Conservation (phyloP, 2,329 filamentous ascomycete species). For the Aureobasidium uvarum region DNA sequence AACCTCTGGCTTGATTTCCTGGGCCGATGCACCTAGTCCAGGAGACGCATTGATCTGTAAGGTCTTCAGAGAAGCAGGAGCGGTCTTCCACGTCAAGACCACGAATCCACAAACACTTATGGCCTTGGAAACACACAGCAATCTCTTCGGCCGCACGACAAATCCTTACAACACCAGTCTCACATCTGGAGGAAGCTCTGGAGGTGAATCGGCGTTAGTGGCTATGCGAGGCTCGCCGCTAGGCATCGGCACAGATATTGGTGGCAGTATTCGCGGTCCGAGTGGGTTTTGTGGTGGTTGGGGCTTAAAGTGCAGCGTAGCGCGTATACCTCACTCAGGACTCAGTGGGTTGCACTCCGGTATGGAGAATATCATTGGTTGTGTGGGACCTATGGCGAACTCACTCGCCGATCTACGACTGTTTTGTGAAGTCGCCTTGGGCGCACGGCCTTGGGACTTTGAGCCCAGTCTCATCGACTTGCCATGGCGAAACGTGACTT, state of each 20-base stretch:
- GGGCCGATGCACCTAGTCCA: slow-evolving; percentile 56
- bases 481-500: slow-evolving; percentile 49
- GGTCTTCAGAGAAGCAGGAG: slow-evolving; percentile 47
- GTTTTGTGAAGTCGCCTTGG: slow-evolving; percentile 55
- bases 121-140: slow-evolving; percentile 50
- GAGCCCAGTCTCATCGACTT: slow-evolving; percentile 60
- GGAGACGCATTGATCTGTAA: slow-evolving; percentile 52
- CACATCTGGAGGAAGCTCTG: slow-evolving; percentile 52
- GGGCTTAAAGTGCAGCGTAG: slow-evolving; percentile 68
- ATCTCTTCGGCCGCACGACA: slow-evolving; percentile 50
- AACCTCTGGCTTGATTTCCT: slow-evolving; percentile 54
- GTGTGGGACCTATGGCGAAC: slow-evolving; percentile 57
- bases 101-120: slow-evolving; percentile 54
- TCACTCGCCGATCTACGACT: slow-evolving; percentile 53
- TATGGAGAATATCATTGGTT: slow-evolving; percentile 37
- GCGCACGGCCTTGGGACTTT: slow-evolving; percentile 54
- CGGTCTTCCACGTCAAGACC: slow-evolving; percentile 51
- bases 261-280: slow-evolving; percentile 72
- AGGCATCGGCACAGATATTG: slow-evolving; percentile 56
- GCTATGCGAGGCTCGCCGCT: slow-evolving; percentile 51
- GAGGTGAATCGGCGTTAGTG: slow-evolving; percentile 55
- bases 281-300: slow-evolving; percentile 74
- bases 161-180: slow-evolving; percentile 53
- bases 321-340: slow-evolving; percentile 13
- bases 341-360: slow-evolving; percentile 21